Percentiles rank a stretch among this genome's conserved stretches.
Conservation (phyloP, 1,284 basidiomycete genomes). For the Leccinum pachyderme region DNA sequence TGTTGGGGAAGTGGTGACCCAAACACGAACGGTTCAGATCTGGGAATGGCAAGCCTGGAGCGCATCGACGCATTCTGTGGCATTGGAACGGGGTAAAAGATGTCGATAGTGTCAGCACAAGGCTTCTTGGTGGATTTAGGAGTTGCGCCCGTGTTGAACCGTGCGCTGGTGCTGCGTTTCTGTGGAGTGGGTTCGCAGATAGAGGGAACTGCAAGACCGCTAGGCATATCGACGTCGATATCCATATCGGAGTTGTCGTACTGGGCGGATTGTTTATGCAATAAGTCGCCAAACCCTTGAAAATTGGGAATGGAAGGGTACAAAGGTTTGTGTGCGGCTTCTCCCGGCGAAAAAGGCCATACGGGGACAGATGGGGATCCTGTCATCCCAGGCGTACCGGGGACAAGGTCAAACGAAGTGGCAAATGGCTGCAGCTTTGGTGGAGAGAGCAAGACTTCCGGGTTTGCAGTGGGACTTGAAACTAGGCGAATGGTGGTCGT, state of each 20-base stretch:
- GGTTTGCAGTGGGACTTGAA: conserved; percentile 33
- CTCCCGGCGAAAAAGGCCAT: conserved; percentile 46
- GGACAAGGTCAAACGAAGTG: conserved; percentile 63
- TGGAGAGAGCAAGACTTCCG: conserved; percentile 39
- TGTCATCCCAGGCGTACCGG: conserved; percentile 50
- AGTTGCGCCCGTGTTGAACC: conserved; percentile 26
- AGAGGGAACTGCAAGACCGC: conserved; percentile 26
- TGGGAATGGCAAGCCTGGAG: conserved; percentile 26
- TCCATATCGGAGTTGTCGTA: conserved; percentile 32
- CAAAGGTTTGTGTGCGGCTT: conserved; percentile 34
- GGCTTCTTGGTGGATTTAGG: conserved; percentile 33
- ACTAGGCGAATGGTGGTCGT: conserved; percentile 67
- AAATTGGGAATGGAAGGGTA: conserved; percentile 55
- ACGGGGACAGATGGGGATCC: conserved; percentile 28
- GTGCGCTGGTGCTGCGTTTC: conserved; percentile 7
- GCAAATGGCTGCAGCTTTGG: conserved; percentile 61
- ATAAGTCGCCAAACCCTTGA: conserved; percentile 27
- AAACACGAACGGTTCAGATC: conserved; percentile 59
- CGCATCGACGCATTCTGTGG: conserved; percentile 17
- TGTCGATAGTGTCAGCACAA: conserved; percentile 29
- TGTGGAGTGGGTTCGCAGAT: conserved; percentile 19
- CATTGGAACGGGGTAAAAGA: conserved; percentile 38
- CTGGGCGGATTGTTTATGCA: conserved; percentile 16
- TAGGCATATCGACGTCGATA: conserved; percentile 35
- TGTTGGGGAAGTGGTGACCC: conserved; percentile 67